These are phyloP conservation scores for Helotiales sp. DNA, from an alignment of 2,329 filamentous ascomycete genomes.

Conservation along the genomic window DNA sequence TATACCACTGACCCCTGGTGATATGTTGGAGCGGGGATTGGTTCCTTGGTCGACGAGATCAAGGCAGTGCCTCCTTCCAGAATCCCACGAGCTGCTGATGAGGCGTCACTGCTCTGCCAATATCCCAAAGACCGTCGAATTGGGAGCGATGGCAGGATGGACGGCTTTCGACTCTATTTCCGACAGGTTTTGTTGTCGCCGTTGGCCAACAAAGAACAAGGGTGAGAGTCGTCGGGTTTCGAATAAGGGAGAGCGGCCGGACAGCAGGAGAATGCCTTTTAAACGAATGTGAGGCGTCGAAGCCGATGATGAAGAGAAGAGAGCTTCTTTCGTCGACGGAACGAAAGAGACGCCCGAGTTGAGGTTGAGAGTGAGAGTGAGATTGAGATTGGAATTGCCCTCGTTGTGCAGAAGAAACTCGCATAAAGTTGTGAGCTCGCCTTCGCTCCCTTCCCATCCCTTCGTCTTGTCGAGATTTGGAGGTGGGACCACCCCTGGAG, in stretches of 20 bases:
- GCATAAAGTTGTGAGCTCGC: conserved; percentile 2
- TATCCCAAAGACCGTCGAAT: conserved; percentile 9
- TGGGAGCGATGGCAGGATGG: conserved; percentile 9
- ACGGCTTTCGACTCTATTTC: not conserved
- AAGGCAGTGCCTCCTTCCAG: conserved; percentile 32
- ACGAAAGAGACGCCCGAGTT: not conserved
- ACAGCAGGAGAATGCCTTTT: conserved; percentile 10
- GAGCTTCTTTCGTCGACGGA: not conserved
- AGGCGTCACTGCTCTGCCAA: not conserved
- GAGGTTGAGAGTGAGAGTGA: not conserved
- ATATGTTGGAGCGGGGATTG: conserved; percentile 32
- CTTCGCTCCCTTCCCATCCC: not conserved
- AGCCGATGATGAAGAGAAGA: conserved; percentile 5
- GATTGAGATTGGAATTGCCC: not conserved
- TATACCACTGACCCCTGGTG: conserved; percentile 33
- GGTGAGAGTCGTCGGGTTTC: conserved; percentile 1
- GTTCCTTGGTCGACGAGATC: conserved; percentile 42
- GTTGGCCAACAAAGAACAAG: conserved; percentile 2
- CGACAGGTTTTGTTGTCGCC: not conserved
- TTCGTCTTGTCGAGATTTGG: conserved; percentile 14
- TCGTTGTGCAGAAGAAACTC: not conserved
- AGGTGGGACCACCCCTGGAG: conserved; percentile 3
- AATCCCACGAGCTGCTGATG: conserved; percentile 21
- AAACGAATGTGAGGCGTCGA: conserved; percentile 13
- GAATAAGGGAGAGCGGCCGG: conserved; percentile 12